These are phyloP conservation scores for Zalerion maritima DNA, from an alignment of 495 filamentous ascomycete species.

Conservation along the genomic window DNA sequence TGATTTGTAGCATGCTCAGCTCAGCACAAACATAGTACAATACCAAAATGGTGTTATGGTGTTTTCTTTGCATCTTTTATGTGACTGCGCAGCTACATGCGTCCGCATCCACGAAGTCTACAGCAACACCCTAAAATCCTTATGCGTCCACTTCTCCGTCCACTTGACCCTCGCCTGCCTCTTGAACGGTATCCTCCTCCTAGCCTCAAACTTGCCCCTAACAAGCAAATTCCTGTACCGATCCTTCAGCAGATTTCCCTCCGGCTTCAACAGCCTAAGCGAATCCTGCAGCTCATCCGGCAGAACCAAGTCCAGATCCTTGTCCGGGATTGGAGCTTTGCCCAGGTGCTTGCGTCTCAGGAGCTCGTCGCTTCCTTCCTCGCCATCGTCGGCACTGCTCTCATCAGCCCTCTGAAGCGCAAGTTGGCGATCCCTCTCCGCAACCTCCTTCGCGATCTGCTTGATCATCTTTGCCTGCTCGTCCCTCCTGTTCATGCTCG, in stretches of 20 bases:
- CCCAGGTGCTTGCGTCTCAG: constrained; percentile 66
- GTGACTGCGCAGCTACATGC: too few relatives aligned
- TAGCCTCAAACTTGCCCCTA: constrained; percentile 72
- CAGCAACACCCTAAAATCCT: constrained; percentile 81
- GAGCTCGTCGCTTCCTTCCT: constrained; percentile 41
- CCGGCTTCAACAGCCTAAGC: constrained; percentile 73
- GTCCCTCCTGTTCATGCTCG: constrained; percentile 51
- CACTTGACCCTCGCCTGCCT: constrained; percentile 63
- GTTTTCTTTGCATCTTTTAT: too few relatives aligned
- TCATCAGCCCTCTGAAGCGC: constrained; percentile 25
- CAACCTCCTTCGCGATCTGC: constrained; percentile 47
- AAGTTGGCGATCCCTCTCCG: constrained; percentile 38
- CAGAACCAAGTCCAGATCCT: constrained; percentile 72
- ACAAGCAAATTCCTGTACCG: constrained; percentile 79
- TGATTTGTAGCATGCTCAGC: too few relatives aligned
- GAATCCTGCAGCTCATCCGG: constrained; percentile 92
- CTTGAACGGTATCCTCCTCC: constrained; percentile 58
- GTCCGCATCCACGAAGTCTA: too few relatives aligned
- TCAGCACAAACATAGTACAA: too few relatives aligned
- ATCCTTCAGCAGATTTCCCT: constrained; percentile 85
- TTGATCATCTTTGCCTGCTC: constrained; percentile 50
- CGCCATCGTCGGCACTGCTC: constrained; percentile 21
- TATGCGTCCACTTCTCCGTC: constrained; percentile 94
- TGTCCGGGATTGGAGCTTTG: constrained; percentile 61
- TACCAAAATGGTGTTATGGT: too few relatives aligned